Evolutionary conservation across 352 stramenopile species (phyloP).

Genomic region (Phytophthora syringae): DNA sequence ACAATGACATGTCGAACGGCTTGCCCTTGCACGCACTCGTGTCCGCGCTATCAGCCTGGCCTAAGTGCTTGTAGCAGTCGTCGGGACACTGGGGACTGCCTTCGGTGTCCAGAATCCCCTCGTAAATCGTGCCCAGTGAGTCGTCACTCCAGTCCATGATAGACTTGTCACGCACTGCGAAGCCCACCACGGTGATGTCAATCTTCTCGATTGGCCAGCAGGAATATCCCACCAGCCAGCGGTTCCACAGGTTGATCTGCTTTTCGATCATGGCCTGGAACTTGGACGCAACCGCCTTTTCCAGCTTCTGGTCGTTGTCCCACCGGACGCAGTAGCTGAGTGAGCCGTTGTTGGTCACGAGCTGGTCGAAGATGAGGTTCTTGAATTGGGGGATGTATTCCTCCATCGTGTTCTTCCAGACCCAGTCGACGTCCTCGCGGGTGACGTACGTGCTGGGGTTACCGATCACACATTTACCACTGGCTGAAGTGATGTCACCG

Average conservation of each 20-base stretch:
- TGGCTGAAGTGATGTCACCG: constrained; percentile 6
- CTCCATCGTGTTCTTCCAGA: constrained; percentile 25
- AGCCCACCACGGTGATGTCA: constrained; percentile 42
- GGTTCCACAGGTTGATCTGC: constrained; percentile 17
- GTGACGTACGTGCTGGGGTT: constrained; percentile 27
- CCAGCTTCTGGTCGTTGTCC: constrained; percentile 12
- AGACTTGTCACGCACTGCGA: constrained; percentile 37
- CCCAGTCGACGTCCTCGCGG: constrained; percentile 22
- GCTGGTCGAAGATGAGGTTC: constrained; percentile 23
- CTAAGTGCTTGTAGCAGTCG: constrained; percentile 46
- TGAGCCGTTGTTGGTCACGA: constrained; percentile 37
- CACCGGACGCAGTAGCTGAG: constrained; percentile 23
- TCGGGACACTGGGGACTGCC: constrained; percentile 41
- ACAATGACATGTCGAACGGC: constrained; percentile 49
- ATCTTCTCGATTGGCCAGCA: constrained; percentile 37
- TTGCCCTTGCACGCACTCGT: constrained; percentile 27
- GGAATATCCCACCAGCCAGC: constrained; percentile 11
- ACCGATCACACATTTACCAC: constrained; percentile 10
- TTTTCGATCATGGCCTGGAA: constrained; percentile 12
- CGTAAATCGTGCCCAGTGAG: constrained; percentile 47
- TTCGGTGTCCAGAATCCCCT: constrained; percentile 32
- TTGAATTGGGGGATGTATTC: constrained; percentile 20
- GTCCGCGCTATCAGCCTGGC: constrained; percentile 26
- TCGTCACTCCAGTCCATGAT: constrained; percentile 49
- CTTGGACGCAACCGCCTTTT: constrained; percentile 9